Evolutionary conservation across 1,284 basidiomycete genomes (phyloP).

Genomic region (Marasmius oreades): DNA sequence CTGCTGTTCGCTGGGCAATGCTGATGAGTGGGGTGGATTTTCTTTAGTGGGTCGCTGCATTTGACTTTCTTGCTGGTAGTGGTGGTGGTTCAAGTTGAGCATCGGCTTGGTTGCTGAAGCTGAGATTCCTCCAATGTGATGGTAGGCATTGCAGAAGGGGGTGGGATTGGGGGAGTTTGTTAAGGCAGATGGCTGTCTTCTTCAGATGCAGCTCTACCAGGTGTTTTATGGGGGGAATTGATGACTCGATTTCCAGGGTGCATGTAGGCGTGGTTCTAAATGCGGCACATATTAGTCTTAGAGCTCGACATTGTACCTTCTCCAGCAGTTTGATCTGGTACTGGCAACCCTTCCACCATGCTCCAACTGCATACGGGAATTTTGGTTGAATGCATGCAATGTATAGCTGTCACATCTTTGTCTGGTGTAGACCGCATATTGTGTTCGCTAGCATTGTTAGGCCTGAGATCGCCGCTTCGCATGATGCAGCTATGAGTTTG

Average conservation of each 20-base stretch:
- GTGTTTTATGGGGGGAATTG: constrained; percentile 23
- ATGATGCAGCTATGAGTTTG: no score
- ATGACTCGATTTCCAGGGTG: constrained; percentile 29
- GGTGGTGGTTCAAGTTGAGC: no score
- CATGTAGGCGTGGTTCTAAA: constrained; percentile 27
- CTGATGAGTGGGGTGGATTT: no score
- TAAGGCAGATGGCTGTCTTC: constrained; percentile 17
- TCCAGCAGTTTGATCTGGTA: constrained; percentile 19
- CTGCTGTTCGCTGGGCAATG: no score
- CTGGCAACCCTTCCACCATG: constrained; percentile 34
- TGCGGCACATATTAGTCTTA: constrained; percentile 29
- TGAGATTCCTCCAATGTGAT: no score
- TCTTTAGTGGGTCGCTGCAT: no score
- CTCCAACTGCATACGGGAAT: constrained; percentile 27
- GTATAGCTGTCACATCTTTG: constrained; percentile 1
- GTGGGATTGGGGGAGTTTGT: constrained; percentile 19
- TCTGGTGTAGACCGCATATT: background rate
- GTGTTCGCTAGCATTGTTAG: constrained; percentile 8
- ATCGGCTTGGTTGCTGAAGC: no score
- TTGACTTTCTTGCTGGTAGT: no score
- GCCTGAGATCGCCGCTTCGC: background rate
- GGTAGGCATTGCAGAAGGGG: constrained; percentile 23
- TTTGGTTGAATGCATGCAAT: no score
- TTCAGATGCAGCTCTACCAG: constrained; percentile 11
- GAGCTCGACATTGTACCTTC: no score